These are phyloP conservation scores for Phytophthora fragariae DNA, from an alignment of 352 stramenopile species.

Conservation along the genomic window DNA sequence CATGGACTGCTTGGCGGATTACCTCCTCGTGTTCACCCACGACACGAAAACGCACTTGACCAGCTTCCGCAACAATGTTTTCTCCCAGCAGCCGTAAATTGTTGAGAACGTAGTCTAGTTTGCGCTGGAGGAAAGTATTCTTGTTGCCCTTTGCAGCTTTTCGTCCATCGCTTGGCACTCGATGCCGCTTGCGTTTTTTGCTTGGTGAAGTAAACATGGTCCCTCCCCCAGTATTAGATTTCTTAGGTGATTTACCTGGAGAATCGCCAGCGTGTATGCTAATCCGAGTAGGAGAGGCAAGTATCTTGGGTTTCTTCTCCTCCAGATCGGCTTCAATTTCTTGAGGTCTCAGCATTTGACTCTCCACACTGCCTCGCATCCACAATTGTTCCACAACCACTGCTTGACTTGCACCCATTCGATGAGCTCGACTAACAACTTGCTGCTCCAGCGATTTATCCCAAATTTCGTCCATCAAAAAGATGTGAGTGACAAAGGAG, in stretches of 20 bases:
- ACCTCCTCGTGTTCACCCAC: constrained; percentile 45
- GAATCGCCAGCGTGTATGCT: constrained; percentile 24
- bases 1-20: constrained; percentile 49
- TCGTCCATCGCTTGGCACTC: constrained; percentile 17
- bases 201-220: constrained; percentile 41
- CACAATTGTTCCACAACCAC: constrained; percentile 94
- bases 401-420: constrained; percentile 94
- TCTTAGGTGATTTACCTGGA: constrained; percentile 31
- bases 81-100: constrained; percentile 55
- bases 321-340: constrained; percentile 31
- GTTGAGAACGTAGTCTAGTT: constrained; percentile 59
- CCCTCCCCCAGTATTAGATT: constrained; percentile 41
- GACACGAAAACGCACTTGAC: constrained; percentile 58
- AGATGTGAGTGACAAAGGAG: constrained; percentile 99
- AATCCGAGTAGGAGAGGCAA: constrained; percentile 20
- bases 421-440: constrained; percentile 95
- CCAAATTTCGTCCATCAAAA: constrained; percentile 97
- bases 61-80: constrained; percentile 46
- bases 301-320: constrained; percentile 10
- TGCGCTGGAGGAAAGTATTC: constrained; percentile 46
- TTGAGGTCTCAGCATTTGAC: constrained; percentile 66
- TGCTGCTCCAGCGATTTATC: constrained; percentile 96
- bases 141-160: constrained; percentile 49
- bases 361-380: constrained; percentile 89
- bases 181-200: constrained; percentile 49